Percentiles rank a stretch among this genome's conserved stretches.
These are phyloP conservation scores for Strobilomyces dryophilus DNA, from an alignment of 768 basidiomycete genomes.

Conservation along the genomic window DNA sequence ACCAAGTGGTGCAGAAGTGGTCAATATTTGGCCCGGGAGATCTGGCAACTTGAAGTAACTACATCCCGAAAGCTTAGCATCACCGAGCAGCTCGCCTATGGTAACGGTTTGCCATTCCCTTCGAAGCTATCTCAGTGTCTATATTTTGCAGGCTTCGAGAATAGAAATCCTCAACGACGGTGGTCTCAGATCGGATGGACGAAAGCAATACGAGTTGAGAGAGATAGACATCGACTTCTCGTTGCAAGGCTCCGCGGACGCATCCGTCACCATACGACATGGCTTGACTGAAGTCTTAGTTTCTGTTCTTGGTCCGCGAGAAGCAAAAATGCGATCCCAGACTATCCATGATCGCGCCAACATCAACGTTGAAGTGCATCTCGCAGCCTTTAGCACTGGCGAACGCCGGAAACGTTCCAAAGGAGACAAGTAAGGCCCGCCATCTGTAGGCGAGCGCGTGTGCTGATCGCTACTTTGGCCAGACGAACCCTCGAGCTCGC, in stretches of 20 bases:
- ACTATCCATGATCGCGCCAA: slow-evolving; percentile 84
- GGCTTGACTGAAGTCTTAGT: slow-evolving; percentile 88
- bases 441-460: background rate
- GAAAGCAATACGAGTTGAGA: slow-evolving; percentile 89
- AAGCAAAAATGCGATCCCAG: slow-evolving; percentile 76
- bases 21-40: too few species aligned
- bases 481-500: slow-evolving; percentile 89
- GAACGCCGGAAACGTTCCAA: slow-evolving; percentile 72
- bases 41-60: too few species aligned
- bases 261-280: slow-evolving; percentile 78
- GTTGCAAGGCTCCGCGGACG: slow-evolving; percentile 75
- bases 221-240: slow-evolving; percentile 75
- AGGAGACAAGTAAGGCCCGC: slow-evolving; percentile 76
- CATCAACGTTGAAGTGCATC: slow-evolving; percentile 84
- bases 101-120: background rate
- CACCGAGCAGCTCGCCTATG: background rate
- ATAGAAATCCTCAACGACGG: slow-evolving; percentile 81
- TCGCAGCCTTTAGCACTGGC: slow-evolving; percentile 84
- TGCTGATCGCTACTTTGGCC: slow-evolving; percentile 6
- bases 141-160: slow-evolving; percentile 39
- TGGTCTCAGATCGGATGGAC: slow-evolving; percentile 87
- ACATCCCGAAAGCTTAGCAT: background rate
- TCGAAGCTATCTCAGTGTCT: background rate
- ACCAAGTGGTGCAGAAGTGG: background rate
- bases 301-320: slow-evolving; percentile 89